Conservation (phyloP, 352 stramenopile species). For the Globisporangium spinosum region DNA sequence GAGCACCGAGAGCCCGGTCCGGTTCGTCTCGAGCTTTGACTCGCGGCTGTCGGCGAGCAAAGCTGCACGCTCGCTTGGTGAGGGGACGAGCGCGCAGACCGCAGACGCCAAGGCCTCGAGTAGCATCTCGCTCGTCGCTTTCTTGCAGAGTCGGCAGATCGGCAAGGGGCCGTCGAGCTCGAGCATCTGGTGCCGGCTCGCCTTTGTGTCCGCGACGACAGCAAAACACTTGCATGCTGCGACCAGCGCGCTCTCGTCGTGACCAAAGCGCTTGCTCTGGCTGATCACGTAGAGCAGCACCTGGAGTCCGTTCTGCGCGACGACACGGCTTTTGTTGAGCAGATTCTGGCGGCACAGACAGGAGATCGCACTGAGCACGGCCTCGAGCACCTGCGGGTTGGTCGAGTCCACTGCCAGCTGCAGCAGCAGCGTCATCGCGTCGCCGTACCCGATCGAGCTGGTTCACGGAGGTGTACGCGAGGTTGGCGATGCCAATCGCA, state of each 20-base stretch:
- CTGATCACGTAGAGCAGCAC: slow-evolving; percentile 61
- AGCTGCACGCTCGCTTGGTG: slow-evolving; percentile 31
- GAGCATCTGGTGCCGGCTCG: slow-evolving; percentile 43
- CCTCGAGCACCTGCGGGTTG: slow-evolving; percentile 39
- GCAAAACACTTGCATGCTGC: slow-evolving; percentile 51
- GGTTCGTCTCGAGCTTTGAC: slow-evolving; percentile 54
- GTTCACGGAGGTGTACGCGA: slow-evolving; percentile 64
- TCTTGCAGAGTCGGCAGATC: slow-evolving; percentile 48
- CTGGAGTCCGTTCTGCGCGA: slow-evolving; percentile 62
- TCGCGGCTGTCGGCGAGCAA: slow-evolving; percentile 48
- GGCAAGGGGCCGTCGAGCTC: slow-evolving; percentile 58
- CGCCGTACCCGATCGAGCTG: slow-evolving; percentile 74
- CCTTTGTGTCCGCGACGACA: slow-evolving; percentile 38
- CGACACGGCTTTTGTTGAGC: slow-evolving; percentile 61
- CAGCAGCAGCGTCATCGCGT: slow-evolving; percentile 53
- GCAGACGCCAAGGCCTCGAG: slow-evolving; percentile 45
- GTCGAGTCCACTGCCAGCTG: slow-evolving; percentile 60
- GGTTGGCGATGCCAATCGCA: slow-evolving; percentile 55
- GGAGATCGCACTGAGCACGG: slow-evolving; percentile 39
- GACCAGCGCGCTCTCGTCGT: slow-evolving; percentile 37
- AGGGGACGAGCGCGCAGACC: slow-evolving; percentile 48
- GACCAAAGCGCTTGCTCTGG: slow-evolving; percentile 30
- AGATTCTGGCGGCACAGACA: slow-evolving; percentile 60
- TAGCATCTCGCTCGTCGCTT: slow-evolving; percentile 24
- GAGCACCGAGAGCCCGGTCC: slow-evolving; percentile 38